Base-by-base conservation (phyloP, 2,329 filamentous ascomycete species). In the Reticulascus tulasneorum region DNA sequence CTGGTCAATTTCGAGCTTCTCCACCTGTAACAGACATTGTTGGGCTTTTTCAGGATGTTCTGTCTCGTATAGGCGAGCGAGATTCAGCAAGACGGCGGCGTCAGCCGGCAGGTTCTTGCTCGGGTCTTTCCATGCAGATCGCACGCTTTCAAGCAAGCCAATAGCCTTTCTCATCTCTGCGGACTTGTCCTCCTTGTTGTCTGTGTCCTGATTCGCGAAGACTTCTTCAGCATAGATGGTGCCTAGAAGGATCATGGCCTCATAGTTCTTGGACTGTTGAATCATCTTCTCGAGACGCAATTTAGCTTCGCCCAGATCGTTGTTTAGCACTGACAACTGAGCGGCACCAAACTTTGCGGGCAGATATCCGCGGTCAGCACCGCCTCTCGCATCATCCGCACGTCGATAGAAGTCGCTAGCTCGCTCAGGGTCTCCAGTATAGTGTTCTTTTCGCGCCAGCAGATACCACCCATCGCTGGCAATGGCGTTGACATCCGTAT, bases 391-490 rank as follows among this genome's bases (percentile, higher is more conserved):
- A 58, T 94, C 86, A 57, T 98, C 93, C 2, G 94, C 86, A 48
- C 86, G 83, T 37, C 82, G 80, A 62, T 98, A 98, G 60, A 84
- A 94, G 52, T 95, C 87, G 15, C 76, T 79, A 3, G 93, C 91
- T 38, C 80, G 82, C 15, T 82, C 73, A 7, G 78, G 63, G 39
- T 96, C 82, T 26, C 84, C 84, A 39, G 80, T 77, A 48, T 88
- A 87, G 56, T 98, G 93, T 46, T 91, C 87, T 58, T 94, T 96
- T 42, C 90, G 77, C 19, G 89, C 93, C 25, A 97, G 77, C 8
- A 97, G 66, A 62, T 96, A 98, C 90, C 91, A 97, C 23, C 93
- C 94, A 56, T 98, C 94, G 63, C 91, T 95, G 17, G 91, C 91
- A 58, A 97, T 88, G 4, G 90, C 87, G 58, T 95, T 95, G 49